Conservation (phyloP, 2,329 filamentous ascomycete species). For the Verticillium tricorpus region DNA sequence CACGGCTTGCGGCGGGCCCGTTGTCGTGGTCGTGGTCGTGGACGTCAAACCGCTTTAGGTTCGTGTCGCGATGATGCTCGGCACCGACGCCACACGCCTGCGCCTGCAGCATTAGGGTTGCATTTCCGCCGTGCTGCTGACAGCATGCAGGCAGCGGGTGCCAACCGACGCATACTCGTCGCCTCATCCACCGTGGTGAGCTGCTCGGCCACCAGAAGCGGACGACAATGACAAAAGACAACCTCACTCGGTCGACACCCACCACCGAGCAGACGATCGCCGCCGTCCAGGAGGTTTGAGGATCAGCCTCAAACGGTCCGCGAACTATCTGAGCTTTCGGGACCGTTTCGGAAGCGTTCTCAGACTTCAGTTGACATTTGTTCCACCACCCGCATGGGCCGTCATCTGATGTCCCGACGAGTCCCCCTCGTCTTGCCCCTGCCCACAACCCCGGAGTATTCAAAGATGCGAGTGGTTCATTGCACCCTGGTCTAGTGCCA, state of each 20-base stretch:
- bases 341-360: background rate
- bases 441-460: constrained; percentile 5
- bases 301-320: background rate
- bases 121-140: background rate
- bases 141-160: background rate
- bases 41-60: background rate
- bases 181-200: background rate
- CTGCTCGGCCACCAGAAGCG: background rate
- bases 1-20: background rate
- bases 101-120: background rate
- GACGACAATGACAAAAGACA: background rate
- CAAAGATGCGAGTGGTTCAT: constrained; percentile 14
- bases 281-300: background rate
- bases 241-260: background rate
- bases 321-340: background rate
- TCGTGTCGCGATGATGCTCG: background rate
- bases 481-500: constrained; percentile 2
- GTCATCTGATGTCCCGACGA: constrained; percentile 11
- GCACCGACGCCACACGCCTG: background rate
- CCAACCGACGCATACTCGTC: background rate
- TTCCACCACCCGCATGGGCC: constrained; percentile 9
- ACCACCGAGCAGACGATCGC: background rate
- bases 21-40: background rate
- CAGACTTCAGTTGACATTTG: constrained; percentile 9
- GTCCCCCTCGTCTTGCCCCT: background rate